These are phyloP conservation scores for Starmerella cellae DNA, from an alignment of 805 yeast genomes.

Conservation along the genomic window DNA sequence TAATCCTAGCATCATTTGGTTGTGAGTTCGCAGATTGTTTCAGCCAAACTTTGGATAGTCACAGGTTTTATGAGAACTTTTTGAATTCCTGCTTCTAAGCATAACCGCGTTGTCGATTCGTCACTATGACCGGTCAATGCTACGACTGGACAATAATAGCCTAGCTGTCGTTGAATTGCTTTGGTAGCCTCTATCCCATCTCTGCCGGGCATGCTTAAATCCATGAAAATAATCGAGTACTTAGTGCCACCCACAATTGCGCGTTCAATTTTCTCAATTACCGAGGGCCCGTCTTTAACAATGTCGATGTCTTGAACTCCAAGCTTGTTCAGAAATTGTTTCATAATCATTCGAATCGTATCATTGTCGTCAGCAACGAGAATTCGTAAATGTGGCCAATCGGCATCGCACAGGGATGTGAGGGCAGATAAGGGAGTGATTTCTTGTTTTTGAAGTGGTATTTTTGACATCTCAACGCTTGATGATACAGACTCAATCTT, in stretches of 20 bases:
- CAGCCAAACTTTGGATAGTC: slow-evolving; percentile 27
- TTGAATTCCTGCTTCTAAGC: slow-evolving; percentile 71
- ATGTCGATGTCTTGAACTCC: slow-evolving; percentile 57
- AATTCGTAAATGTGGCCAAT: slow-evolving; percentile 29
- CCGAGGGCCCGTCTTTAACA: slow-evolving; percentile 83
- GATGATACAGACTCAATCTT: no score
- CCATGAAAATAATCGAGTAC: slow-evolving; percentile 24
- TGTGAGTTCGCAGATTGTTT: slow-evolving; percentile 2
- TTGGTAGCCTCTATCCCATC: slow-evolving; percentile 25
- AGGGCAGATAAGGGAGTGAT: no score
- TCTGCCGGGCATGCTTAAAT: slow-evolving; percentile 24
- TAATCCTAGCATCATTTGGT: no score
- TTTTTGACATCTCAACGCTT: no score
- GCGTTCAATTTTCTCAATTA: slow-evolving; percentile 52
- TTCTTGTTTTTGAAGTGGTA: no score
- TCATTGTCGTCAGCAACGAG: slow-evolving; percentile 81
- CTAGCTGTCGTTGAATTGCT: slow-evolving; percentile 48
- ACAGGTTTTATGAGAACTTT: slow-evolving; percentile 82
- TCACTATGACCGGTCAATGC: slow-evolving; percentile 91
- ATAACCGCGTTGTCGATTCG: slow-evolving; percentile 65
- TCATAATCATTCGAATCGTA: slow-evolving; percentile 86
- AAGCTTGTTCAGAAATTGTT: slow-evolving; percentile 67
- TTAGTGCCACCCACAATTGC: slow-evolving; percentile 31
- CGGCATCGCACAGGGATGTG: no score
- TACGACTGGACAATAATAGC: slow-evolving; percentile 64